These are phyloP conservation scores for Colletotrichum sp. DNA, from an alignment of 2,329 filamentous ascomycete species.

Conservation along the genomic window DNA sequence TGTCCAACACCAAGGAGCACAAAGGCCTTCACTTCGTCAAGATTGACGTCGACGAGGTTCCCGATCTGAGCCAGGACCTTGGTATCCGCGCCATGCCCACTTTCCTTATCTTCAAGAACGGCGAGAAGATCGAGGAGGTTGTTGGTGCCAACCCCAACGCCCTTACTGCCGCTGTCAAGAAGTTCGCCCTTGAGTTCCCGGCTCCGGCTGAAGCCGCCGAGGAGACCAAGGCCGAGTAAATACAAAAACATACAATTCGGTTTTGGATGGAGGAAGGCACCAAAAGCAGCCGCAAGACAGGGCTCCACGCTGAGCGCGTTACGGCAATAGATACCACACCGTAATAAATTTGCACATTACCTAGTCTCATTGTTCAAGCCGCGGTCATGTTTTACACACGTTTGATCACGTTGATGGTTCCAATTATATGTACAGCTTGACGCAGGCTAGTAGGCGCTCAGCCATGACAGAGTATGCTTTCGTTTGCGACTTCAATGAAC, in stretches of 20 bases:
- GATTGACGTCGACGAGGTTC: conserved; percentile 86
- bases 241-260: background rate
- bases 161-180: conserved; percentile 55
- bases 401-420: background rate
- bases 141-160: conserved; percentile 81
- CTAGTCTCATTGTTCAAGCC: accelerated
- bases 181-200: conserved; percentile 13
- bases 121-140: conserved; percentile 73
- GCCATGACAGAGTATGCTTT: too few species aligned
- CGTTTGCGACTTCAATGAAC: too few species aligned
- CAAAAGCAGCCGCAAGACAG: background rate
- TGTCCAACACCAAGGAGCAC: conserved; percentile 46
- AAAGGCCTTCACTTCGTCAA: conserved; percentile 79
- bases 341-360: background rate
- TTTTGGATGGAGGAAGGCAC: background rate
- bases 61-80: conserved; percentile 77
- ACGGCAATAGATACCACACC: background rate
- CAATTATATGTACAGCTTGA: too few species aligned
- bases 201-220: too few species aligned
- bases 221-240: background rate
- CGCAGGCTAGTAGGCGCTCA: too few species aligned
- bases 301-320: background rate
- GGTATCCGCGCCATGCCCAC: conserved; percentile 92
- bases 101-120: conserved; percentile 84
- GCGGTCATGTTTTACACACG: accelerated